A percentile compares a stretch with the other conserved stretches of the same genome.
Evolutionary conservation across 2,329 filamentous ascomycete species (phyloP).

Genomic region (Hypoxylon sp.): DNA sequence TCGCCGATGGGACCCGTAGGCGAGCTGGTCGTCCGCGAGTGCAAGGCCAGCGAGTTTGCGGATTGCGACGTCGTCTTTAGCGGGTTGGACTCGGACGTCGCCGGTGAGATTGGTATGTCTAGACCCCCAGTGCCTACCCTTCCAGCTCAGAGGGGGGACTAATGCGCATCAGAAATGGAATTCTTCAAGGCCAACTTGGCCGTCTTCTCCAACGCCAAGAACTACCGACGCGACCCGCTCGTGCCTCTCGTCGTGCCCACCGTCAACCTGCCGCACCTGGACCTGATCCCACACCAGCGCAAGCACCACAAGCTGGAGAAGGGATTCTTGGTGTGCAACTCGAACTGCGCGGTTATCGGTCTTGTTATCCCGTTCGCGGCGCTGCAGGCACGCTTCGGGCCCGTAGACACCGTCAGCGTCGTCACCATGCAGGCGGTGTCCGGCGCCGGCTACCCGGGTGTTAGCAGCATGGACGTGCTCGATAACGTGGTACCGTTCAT

Average conservation of each 20-base stretch:
- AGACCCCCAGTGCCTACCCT: neutral
- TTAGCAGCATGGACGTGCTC: constrained; percentile 93
- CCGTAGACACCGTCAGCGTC: constrained; percentile 79
- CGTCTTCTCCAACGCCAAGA: constrained; percentile 98
- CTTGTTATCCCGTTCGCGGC: constrained; percentile 95
- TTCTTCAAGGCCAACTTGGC: constrained; percentile 89
- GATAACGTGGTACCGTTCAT: constrained; percentile 98
- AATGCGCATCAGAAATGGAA: constrained; percentile 76
- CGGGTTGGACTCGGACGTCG: constrained; percentile 91
- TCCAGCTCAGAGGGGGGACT: neutral
- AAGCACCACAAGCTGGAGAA: constrained; percentile 77
- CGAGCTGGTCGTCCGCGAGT: constrained; percentile 86
- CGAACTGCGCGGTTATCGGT: constrained; percentile 97
- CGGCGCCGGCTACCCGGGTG: constrained; percentile 89
- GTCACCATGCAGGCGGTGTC: constrained; percentile 96
- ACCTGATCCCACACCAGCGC: constrained; percentile 90
- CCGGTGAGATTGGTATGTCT: constrained; percentile 83
- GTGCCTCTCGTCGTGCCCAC: constrained; percentile 95
- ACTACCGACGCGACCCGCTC: constrained; percentile 89
- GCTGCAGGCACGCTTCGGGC: constrained; percentile 86
- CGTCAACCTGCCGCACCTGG: constrained; percentile 89
- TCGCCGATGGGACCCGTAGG: constrained; percentile 83
- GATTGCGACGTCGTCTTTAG: constrained; percentile 96
- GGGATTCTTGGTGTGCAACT: constrained; percentile 97
- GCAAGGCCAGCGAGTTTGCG: constrained; percentile 81